These are phyloP conservation scores for Apophysomyces variabilis DNA, from an alignment of 371 early-diverging fungal species.

Conservation along the genomic window DNA sequence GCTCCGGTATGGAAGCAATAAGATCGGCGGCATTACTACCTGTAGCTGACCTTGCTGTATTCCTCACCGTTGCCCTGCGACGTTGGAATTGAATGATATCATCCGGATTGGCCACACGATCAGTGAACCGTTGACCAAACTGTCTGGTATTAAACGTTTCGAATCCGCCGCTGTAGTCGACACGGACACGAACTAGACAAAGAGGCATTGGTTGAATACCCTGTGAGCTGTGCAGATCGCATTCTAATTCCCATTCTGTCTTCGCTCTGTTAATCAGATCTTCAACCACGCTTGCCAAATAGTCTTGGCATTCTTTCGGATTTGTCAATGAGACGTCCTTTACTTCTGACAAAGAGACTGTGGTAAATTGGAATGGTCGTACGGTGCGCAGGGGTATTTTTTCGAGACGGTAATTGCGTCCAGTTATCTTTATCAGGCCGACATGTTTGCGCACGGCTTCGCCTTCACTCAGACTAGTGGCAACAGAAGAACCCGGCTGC, in stretches of 20 bases:
- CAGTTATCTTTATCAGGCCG: constrained; percentile 73
- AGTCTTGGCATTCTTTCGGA: constrained; percentile 46
- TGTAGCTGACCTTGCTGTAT: not conserved
- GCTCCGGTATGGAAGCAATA: constrained; percentile 53
- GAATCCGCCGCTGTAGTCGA: constrained; percentile 87
- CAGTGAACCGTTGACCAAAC: constrained; percentile 84
- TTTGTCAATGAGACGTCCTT: constrained; percentile 29
- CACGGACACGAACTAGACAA: constrained; percentile 82
- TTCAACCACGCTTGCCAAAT: constrained; percentile 62
- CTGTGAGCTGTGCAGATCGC: constrained; percentile 34
- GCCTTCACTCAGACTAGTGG: constrained; percentile 92
- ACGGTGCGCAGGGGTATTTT: constrained; percentile 81
- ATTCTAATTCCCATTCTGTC: constrained; percentile 52
- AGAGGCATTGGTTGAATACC: constrained; percentile 51
- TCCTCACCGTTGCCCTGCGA: constrained; percentile 17
- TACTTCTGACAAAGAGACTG: constrained; percentile 64
- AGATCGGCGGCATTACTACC: constrained; percentile 16
- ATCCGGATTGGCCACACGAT: constrained; percentile 93
- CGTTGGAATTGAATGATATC: constrained; percentile 89
- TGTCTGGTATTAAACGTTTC: constrained; percentile 83
- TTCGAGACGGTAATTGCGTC: constrained; percentile 68
- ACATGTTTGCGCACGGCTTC: constrained; percentile 90
- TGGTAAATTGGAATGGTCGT: constrained; percentile 88
- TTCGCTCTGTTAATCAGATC: constrained; percentile 71
- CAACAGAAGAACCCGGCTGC: constrained; percentile 98